Evolutionary conservation across 2,329 filamentous ascomycete genomes (phyloP).

Genomic region (Rhinocladiella mackenziei): DNA sequence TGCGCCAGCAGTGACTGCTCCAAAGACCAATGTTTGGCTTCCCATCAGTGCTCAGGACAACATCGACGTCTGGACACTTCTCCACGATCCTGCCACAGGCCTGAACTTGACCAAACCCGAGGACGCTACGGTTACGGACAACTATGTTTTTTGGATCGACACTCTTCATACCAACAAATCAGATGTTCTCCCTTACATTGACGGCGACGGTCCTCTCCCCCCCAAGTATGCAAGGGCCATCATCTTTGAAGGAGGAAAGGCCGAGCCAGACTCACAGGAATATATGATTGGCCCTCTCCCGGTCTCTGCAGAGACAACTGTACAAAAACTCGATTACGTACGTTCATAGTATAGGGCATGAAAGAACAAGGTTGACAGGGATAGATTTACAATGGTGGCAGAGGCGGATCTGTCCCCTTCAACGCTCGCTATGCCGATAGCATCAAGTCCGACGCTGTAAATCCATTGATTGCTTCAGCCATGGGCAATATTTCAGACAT

Average conservation of each 20-base stretch:
- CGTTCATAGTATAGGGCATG: background rate
- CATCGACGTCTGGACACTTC: constrained; percentile 42
- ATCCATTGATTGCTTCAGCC: constrained; percentile 37
- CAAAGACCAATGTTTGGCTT: constrained; percentile 43
- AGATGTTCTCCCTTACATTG: constrained; percentile 44
- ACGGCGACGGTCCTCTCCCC: constrained; percentile 37
- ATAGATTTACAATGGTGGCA: constrained; percentile 15
- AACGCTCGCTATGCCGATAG: constrained; percentile 11
- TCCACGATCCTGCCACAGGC: constrained; percentile 40
- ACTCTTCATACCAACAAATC: constrained; percentile 49
- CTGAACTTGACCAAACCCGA: constrained; percentile 46
- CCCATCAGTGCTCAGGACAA: constrained; percentile 43
- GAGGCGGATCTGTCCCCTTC: constrained; percentile 12
- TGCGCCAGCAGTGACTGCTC: constrained; percentile 30
- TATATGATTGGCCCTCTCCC: constrained; percentile 50
- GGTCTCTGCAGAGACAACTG: constrained; percentile 37
- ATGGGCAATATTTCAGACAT: constrained; percentile 48
- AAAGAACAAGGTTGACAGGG: background rate
- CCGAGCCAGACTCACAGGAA: constrained; percentile 30
- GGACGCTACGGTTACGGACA: constrained; percentile 38
- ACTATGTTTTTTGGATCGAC: constrained; percentile 49
- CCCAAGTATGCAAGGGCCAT: constrained; percentile 46
- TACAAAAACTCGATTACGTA: constrained; percentile 29
- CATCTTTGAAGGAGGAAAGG: constrained; percentile 31
- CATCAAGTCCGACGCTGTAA: constrained; percentile 30